Conservation (phyloP, 345 rosid species). For the Boechera retrofracta region DNA sequence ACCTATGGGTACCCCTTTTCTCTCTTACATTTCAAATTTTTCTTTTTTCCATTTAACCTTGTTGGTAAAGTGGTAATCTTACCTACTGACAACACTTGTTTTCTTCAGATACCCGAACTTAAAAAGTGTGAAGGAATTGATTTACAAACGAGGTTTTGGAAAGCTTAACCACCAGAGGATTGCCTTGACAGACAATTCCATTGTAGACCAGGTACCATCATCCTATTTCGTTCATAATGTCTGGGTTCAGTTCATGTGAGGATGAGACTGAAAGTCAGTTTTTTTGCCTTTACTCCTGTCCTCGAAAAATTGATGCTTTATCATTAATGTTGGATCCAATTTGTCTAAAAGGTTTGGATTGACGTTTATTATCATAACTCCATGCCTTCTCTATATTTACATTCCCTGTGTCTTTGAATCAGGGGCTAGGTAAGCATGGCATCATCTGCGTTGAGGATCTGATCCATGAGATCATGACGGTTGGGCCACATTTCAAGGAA, state of each 20-base stretch:
- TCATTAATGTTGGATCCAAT: neutral
- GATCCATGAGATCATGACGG: conserved; percentile 81
- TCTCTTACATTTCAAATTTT: neutral
- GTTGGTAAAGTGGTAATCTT: neutral
- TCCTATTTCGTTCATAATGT: neutral
- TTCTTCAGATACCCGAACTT: conserved; percentile 63
- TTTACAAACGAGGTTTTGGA: conserved; percentile 79
- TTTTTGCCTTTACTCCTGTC: neutral
- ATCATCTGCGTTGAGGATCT: conserved; percentile 71
- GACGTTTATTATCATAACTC: neutral
- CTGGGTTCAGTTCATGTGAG: neutral
- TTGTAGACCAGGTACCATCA: conserved; percentile 60
- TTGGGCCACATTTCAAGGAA: conserved; percentile 66
- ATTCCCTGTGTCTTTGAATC: neutral
- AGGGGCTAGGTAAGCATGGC: conserved; percentile 70
- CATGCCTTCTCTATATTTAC: neutral
- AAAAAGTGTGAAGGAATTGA: conserved; percentile 73
- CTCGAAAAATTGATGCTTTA: neutral
- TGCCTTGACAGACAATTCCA: conserved; percentile 65
- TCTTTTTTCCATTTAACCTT: neutral
- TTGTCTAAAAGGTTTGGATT: neutral
- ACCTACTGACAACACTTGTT: neutral
- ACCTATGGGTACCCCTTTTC: conserved; percentile 63
- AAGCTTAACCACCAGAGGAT: conserved; percentile 66
- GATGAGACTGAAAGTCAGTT: neutral